A percentile compares a stretch with the other conserved stretches of the same genome.
Evolutionary conservation across 2,329 filamentous ascomycete species (phyloP).

Genomic region (Phaeosphaeria sp.): DNA sequence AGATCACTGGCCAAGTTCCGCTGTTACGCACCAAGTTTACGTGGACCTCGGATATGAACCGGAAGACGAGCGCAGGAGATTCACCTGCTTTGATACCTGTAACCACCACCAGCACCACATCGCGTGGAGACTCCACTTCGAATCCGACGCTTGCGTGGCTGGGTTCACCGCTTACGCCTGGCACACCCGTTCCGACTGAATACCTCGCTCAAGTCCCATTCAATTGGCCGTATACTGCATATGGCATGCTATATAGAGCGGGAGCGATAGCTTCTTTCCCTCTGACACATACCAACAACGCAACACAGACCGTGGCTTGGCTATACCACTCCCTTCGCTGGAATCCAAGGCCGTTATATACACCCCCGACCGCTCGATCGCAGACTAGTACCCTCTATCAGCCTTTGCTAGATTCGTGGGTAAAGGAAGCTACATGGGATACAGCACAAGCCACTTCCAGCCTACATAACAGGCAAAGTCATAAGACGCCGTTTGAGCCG

Average conservation of each 20-base stretch:
- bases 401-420: background rate
- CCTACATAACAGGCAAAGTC: background rate
- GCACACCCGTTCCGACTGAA: conserved; percentile 3
- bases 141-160: background rate
- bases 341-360: conserved; percentile 11
- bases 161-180: background rate
- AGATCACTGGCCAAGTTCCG: background rate
- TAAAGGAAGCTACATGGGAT: background rate
- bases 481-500: background rate
- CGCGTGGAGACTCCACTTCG: background rate
- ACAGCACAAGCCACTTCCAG: background rate
- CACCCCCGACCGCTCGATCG: background rate
- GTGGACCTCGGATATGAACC: background rate
- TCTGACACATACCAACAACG: conserved; percentile 3
- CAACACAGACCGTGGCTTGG: conserved; percentile 8
- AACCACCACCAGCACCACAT: background rate
- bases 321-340: conserved; percentile 3
- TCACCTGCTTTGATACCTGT: background rate
- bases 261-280: conserved; percentile 2
- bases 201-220: conserved; percentile 13
- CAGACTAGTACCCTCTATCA: background rate
- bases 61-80: background rate
- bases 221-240: conserved; percentile 18
- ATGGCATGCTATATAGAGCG: background rate
- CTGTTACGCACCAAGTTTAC: background rate